Evolutionary conservation across 176 grass and related monocot genomes (phyloP), one percentile per base, ranked within the genome.

Genomic region (Leersia perrieri): DNA sequence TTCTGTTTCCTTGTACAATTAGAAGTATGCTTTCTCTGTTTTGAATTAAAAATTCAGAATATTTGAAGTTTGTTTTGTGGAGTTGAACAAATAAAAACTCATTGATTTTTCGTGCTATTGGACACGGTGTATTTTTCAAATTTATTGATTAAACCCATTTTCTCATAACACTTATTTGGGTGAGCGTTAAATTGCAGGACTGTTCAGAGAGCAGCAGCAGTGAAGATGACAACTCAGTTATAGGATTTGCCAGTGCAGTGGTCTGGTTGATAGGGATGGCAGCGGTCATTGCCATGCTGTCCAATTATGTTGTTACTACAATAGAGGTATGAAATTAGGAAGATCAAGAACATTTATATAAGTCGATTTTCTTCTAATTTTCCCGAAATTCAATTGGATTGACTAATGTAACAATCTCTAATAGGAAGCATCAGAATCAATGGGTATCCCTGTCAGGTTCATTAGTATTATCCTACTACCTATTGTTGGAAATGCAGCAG

Each of bases 401-500:
- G 15, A 82, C 27, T 28, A 45, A 51, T 63, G 7, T 22, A 42
- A 74, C 64, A 77, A 36, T 32, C 63, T 66, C 7, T 51, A 28
- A 33, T 49, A 84, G 84, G 89, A 74, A 80, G 85, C 66, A 65
- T 88, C 89, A 27, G 74, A 81, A 5, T 84, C 80, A 7, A 29
- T 87, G 34, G 85, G 69, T 31, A 75, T 87, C 28, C 28, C 86
- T 16, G 72, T 92, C 29, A 79, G 86, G 42, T 92, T 92, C 38
- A 73, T 78, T 35, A 79, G 86, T 67, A n/a, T 92, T 53, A 88
- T 92, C 72, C 49, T 92, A 32, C 66, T 92, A 53, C 86, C 86
- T 23, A 74, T 85, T 79, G 86, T 81, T 79, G 90, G 90, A 85
- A 92, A 92, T 85, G 89, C 89, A 61, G 77, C 85, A 38, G 82